Conservation (phyloP, 371 early-diverging fungal genomes). For the Apophysomyces sp. region DNA sequence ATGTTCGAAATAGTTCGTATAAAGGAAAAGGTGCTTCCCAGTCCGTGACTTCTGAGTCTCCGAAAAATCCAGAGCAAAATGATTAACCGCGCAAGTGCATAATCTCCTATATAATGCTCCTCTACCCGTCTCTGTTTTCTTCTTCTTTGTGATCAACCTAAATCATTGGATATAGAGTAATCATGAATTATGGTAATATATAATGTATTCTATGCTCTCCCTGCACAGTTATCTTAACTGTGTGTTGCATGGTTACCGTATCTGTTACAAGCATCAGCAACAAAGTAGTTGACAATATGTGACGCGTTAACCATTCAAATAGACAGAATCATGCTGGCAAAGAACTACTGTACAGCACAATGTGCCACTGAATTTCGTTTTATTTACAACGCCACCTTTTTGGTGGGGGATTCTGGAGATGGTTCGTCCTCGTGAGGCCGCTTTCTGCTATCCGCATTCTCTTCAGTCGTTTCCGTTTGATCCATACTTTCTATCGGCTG, state of each 20-base stretch:
- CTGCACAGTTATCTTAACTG: too few species aligned
- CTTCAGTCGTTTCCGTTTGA: not conserved
- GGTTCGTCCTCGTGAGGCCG: not conserved
- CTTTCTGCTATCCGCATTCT: not conserved
- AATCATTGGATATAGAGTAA: too few species aligned
- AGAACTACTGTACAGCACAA: not conserved
- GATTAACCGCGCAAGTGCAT: not conserved
- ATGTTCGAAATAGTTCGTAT: constrained; percentile 15
- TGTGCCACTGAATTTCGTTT: not conserved
- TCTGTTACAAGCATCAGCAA: too few species aligned
- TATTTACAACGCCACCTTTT: constrained; percentile 2
- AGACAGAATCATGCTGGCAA: too few species aligned
- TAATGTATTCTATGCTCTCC: too few species aligned
- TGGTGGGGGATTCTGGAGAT: not conserved
- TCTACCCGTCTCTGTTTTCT: too few species aligned
- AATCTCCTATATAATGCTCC: too few species aligned
- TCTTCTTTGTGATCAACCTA: too few species aligned
- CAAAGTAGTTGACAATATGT: too few species aligned
- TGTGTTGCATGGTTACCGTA: too few species aligned
- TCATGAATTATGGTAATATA: too few species aligned
- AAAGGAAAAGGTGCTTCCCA: not conserved
- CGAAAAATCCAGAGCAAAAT: not conserved
- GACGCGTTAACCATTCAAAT: too few species aligned
- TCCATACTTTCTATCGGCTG: not conserved
- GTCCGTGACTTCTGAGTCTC: not conserved